phyloP scores from a whole-genome alignment of 305 asterid species.

The Fraxinus velutina region DNA sequence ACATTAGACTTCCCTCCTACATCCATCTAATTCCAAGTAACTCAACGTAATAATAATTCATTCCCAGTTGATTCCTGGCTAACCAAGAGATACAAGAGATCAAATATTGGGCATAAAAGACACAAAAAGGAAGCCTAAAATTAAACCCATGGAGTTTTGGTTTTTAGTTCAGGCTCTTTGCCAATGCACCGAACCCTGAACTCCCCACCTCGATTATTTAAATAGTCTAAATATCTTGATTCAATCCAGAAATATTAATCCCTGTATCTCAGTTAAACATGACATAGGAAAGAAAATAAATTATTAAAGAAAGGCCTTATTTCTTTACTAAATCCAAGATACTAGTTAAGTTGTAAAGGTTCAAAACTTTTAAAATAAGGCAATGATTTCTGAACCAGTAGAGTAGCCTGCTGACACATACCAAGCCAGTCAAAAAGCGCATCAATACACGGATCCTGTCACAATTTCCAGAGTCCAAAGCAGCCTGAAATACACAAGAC shows the following conservation, averaged over 20 bases:
- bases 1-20: neutral
- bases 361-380: neutral
- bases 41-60: neutral
- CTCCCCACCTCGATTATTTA: conserved; percentile 9
- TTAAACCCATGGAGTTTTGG: neutral
- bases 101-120: conserved; percentile 9
- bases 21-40: neutral
- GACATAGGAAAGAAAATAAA: neutral
- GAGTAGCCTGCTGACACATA: conserved; percentile 31
- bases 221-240: conserved; percentile 1
- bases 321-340: conserved; percentile 8
- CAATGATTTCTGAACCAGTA: conserved; percentile 13
- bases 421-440: conserved; percentile 89
- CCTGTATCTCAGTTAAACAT: neutral
- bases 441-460: conserved; percentile 70
- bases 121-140: neutral
- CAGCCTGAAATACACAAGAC: conserved; percentile 44
- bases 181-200: conserved; percentile 6
- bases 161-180: neutral
- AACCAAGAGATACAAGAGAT: conserved; percentile 1
- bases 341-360: neutral
- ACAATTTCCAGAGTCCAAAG: conserved; percentile 65
- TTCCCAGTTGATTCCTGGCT: neutral
- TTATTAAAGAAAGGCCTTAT: conserved; percentile 6
- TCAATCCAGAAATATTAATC: conserved; percentile 5